Conservation (phyloP, 2,329 filamentous ascomycete species). For the Capronia americana region DNA sequence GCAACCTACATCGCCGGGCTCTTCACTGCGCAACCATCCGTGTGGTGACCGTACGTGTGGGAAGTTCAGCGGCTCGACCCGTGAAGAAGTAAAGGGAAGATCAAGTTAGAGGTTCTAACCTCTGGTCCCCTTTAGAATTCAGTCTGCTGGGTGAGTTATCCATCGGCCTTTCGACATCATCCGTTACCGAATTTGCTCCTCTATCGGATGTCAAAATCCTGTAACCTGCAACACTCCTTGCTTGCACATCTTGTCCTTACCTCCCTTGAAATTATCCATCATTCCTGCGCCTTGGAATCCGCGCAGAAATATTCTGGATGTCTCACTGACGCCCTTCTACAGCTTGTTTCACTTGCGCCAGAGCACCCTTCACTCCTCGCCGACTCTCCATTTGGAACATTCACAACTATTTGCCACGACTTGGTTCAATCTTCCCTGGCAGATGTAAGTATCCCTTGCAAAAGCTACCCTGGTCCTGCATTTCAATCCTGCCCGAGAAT, state of each 20-base stretch:
- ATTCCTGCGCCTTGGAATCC: constrained; percentile 16
- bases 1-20: constrained; percentile 1
- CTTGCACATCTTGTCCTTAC: constrained; percentile 30
- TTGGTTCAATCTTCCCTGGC: constrained; percentile 9
- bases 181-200: constrained; percentile 25
- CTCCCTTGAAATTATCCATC: constrained; percentile 23
- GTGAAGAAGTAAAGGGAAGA: constrained; percentile 7
- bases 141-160: constrained; percentile 25
- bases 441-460: constrained; percentile 27
- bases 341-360: constrained; percentile 11
- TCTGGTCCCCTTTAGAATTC: constrained; percentile 26
- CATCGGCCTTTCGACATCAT: constrained; percentile 11
- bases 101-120: background rate
- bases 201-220: constrained; percentile 11
- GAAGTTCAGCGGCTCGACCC: constrained; percentile 14
- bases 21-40: constrained; percentile 21
- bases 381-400: constrained; percentile 3
- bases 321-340: constrained; percentile 29
- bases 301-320: constrained; percentile 13
- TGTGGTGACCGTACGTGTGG: constrained; percentile 11
- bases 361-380: constrained; percentile 19
- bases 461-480: constrained; percentile 13
- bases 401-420: constrained; percentile 19
- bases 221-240: constrained; percentile 28
- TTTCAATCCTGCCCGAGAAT: constrained; percentile 28